These are phyloP conservation scores for Sporisorium iseilematis-ciliati DNA, from an alignment of 1,284 basidiomycete species.

Conservation along the genomic window DNA sequence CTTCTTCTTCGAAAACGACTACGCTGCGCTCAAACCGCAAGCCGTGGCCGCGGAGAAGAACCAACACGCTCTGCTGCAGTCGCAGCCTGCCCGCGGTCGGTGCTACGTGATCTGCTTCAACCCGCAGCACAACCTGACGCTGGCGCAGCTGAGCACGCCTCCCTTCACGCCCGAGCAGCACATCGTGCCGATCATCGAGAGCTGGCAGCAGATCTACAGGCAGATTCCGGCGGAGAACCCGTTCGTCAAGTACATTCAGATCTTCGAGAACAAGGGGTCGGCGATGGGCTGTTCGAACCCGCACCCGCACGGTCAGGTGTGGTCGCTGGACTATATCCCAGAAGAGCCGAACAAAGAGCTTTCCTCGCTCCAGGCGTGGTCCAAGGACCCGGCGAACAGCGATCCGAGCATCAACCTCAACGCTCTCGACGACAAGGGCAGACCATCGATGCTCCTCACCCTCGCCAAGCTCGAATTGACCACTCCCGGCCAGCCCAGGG, in stretches of 20 bases:
- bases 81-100: slow-evolving; percentile 81
- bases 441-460: slow-evolving; percentile 84
- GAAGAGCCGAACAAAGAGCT: slow-evolving; percentile 62
- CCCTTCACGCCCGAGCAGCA: slow-evolving; percentile 72
- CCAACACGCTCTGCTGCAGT: slow-evolving; percentile 74
- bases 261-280: slow-evolving; percentile 86
- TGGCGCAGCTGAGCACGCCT: slow-evolving; percentile 77
- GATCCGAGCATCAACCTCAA: slow-evolving; percentile 34
- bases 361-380: slow-evolving; percentile 54
- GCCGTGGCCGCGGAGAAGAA: slow-evolving; percentile 49
- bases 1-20: slow-evolving; percentile 85
- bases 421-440: slow-evolving; percentile 76
- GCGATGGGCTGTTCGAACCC: slow-evolving; percentile 98
- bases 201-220: slow-evolving; percentile 75
- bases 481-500: slow-evolving; percentile 73
- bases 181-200: slow-evolving; percentile 79
- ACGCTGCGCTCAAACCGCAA: slow-evolving; percentile 80
- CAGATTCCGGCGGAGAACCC: slow-evolving; percentile 63
- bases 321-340: slow-evolving; percentile 74
- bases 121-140: slow-evolving; percentile 88
- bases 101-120: slow-evolving; percentile 94
- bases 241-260: slow-evolving; percentile 68
- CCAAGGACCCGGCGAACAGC: slow-evolving; percentile 41
- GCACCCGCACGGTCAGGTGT: slow-evolving; percentile 93
- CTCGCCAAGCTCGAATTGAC: slow-evolving; percentile 82